phyloP scores from a whole-genome alignment of 768 basidiomycete species.

The Mycena polygramma region DNA sequence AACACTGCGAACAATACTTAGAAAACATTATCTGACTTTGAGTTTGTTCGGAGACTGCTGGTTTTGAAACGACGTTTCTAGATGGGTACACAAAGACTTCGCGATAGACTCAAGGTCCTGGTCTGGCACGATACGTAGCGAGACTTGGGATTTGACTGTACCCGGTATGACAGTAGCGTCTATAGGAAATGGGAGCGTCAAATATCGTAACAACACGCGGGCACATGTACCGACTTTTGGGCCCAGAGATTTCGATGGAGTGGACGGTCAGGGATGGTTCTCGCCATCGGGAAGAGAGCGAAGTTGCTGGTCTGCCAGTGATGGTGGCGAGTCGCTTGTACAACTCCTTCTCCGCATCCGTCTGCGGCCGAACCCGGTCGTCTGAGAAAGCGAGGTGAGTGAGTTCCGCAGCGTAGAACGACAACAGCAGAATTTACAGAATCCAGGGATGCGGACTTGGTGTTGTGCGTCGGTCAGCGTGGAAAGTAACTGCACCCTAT shows the following conservation, averaged over 20 bases:
- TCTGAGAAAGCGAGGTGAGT: slow-evolving; percentile 56
- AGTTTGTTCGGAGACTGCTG: slow-evolving; percentile 80
- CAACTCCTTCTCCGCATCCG: slow-evolving; percentile 73
- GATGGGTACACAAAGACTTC: slow-evolving; percentile 67
- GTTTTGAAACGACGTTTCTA: slow-evolving; percentile 68
- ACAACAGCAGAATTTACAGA: slow-evolving; percentile 73
- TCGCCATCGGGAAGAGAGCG: slow-evolving; percentile 86
- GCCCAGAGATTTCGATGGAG: slow-evolving; percentile 85
- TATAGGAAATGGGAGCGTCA: slow-evolving; percentile 40
- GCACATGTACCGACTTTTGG: slow-evolving; percentile 67
- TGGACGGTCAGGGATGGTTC: slow-evolving; percentile 93
- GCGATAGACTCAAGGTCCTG: slow-evolving; percentile 84
- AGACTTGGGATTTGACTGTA: slow-evolving; percentile 85
- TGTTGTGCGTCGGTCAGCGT: slow-evolving; percentile 72
- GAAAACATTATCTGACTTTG: slow-evolving; percentile 59
- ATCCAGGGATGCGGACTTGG: slow-evolving; percentile 79
- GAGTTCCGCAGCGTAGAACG: neutral
- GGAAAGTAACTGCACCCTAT: slow-evolving; percentile 83
- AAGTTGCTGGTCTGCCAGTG: slow-evolving; percentile 74
- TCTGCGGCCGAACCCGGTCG: slow-evolving; percentile 79
- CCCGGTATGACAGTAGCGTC: slow-evolving; percentile 93
- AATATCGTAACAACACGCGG: neutral
- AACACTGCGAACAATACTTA: neutral
- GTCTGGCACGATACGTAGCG: slow-evolving; percentile 94
- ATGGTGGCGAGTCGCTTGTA: slow-evolving; percentile 79